Conservation (phyloP, 2,329 filamentous ascomycete genomes). For the Paracamarosporium sp. region DNA sequence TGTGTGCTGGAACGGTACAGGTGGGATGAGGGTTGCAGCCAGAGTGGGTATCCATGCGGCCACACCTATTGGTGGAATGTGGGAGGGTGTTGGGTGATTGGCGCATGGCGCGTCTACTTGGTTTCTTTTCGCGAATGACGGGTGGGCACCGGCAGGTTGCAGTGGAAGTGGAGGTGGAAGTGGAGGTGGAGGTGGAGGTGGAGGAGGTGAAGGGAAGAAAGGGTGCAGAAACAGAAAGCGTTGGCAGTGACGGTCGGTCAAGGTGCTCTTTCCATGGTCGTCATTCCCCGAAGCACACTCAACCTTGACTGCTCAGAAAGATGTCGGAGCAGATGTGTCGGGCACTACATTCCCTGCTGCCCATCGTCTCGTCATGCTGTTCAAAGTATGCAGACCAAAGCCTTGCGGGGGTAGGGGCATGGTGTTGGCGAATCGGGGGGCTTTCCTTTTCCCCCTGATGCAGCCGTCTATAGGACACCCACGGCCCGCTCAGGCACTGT, state of each 20-base stretch:
- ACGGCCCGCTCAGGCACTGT: neutral
- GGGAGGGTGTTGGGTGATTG: neutral
- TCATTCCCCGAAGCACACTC: neutral
- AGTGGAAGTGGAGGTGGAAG: neutral
- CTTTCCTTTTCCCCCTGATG: neutral
- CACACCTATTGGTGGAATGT: neutral
- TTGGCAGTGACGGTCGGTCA: neutral
- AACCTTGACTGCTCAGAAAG: neutral
- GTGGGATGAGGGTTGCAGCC: neutral
- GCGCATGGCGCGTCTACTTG: slow-evolving; percentile 5
- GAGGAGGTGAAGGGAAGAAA: neutral
- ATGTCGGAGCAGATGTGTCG: neutral
- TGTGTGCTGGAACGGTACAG: neutral
- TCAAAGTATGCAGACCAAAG: neutral
- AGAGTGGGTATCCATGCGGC: neutral
- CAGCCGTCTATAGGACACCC: neutral
- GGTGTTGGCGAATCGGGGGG: slow-evolving; percentile 1
- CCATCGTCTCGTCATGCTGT: neutral
- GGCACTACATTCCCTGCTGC: neutral
- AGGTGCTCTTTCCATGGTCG: neutral
- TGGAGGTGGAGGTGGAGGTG: neutral
- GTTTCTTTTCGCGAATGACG: neutral
- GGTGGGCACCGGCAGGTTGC: neutral
- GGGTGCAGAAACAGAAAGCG: neutral
- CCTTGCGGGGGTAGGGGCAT: neutral